phyloP scores from a whole-genome alignment of 176 grass and related monocot genomes.

The sorghum (Sorghum bicolor) region DNA sequence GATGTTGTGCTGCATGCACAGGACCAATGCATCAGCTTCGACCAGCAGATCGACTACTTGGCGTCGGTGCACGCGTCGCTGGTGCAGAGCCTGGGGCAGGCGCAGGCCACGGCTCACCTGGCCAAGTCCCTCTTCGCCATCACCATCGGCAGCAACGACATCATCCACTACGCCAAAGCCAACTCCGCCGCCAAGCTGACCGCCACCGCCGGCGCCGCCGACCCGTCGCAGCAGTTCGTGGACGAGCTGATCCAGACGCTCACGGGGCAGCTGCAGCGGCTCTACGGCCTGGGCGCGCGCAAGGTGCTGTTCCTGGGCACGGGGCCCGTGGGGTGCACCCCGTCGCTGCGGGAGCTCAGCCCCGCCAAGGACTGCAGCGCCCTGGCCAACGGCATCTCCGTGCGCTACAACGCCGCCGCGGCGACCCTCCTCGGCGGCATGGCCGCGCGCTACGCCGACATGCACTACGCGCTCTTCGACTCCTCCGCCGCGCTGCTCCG shows the following conservation, averaged over 20 bases:
- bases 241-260: constrained; percentile 48
- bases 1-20: neutral
- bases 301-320: constrained; percentile 62
- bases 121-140: constrained; percentile 69
- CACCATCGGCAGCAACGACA: constrained; percentile 90
- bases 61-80: constrained; percentile 37
- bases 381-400: constrained; percentile 46
- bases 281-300: constrained; percentile 73
- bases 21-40: constrained; percentile 65
- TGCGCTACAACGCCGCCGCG: constrained; percentile 54
- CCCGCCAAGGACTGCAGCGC: constrained; percentile 37
- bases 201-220: neutral
- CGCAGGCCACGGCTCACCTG: constrained; percentile 40
- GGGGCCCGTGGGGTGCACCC: constrained; percentile 70
- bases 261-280: constrained; percentile 51
- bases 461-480: constrained; percentile 74
- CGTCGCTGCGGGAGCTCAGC: constrained; percentile 55
- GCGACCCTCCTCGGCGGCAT: constrained; percentile 36
- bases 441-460: neutral
- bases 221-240: constrained; percentile 43
- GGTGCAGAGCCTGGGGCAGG: constrained; percentile 52
- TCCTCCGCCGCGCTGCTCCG: constrained; percentile 43
- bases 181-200: neutral
- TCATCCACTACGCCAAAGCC: constrained; percentile 66
- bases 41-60: constrained; percentile 73